Evolutionary conservation across 306 rosid genomes (phyloP).

Genomic region (Inga laurina): DNA sequence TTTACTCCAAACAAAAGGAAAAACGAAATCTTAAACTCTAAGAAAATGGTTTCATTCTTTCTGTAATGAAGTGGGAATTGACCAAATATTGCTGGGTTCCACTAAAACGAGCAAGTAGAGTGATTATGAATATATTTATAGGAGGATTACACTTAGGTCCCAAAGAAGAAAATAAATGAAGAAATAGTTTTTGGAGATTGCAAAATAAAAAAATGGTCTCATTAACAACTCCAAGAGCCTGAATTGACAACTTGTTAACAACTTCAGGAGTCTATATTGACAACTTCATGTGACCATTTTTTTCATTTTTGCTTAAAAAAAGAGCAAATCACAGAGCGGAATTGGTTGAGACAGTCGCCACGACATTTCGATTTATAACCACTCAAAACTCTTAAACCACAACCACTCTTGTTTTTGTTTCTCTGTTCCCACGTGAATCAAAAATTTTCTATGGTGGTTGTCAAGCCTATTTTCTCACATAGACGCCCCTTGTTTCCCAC

Average conservation of each 20-base stretch:
- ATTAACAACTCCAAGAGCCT: no score
- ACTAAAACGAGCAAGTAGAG: not conserved
- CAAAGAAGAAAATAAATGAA: no score
- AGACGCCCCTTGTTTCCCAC: not conserved
- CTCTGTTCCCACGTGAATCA: conserved; percentile 38
- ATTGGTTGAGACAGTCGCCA: not conserved
- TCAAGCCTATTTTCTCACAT: not conserved
- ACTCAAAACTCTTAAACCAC: conserved; percentile 1
- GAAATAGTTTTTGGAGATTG: no score
- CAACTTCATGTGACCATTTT: no score
- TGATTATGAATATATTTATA: not conserved
- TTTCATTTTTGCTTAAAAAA: not conserved
- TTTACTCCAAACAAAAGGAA: not conserved
- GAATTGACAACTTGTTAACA: no score
- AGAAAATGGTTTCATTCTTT: not conserved
- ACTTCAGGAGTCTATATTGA: no score
- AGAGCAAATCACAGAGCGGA: not conserved
- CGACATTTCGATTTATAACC: not conserved
- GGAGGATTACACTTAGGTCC: no score
- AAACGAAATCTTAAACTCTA: not conserved
- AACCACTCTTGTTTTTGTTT: conserved; percentile 21
- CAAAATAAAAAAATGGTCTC: no score
- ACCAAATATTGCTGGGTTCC: not conserved
- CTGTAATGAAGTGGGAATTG: not conserved
- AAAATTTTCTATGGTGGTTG: not conserved